Evolutionary conservation across 2,329 filamentous ascomycete species (phyloP), one percentile per base, ranked within the genome.

Genomic region (Setomelanomma holmii): DNA sequence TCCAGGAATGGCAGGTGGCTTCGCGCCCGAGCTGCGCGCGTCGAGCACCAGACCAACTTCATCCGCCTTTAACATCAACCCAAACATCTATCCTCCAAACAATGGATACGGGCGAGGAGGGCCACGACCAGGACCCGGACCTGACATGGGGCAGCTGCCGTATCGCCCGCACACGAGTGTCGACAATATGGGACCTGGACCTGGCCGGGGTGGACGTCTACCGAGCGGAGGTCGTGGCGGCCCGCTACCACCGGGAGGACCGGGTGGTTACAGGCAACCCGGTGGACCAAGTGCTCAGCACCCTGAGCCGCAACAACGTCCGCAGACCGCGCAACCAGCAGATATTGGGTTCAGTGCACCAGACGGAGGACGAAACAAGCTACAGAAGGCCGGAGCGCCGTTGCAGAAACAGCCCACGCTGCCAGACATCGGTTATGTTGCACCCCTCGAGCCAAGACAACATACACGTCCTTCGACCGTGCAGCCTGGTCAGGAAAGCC

Each of bases 51-150:
- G 82, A 75, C 66, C 79, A 36, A 41, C 49, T 14, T 76, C 71
- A 12, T n/a, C n/a, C n/a, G 80, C 82, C 4, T 84, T 84, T 70
- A 79, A 79, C 40, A 75, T 84, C 54, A 78, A 78, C 55, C 78
- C 80, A 4, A 74, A 79, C 24, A 55, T 76, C 4, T 82, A 68
- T 42, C 59, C 62, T 41, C 34, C 63, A 7, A 67, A 68, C 33
- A 64, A 71, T 49, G 61, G 61, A 2, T 68, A 69, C 38, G 68
- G 68, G 21, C 64, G 71, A 21, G 65, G 68, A 11, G 63, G 66
- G 30, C 52, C 59, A 22, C 66, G 64, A 34, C 65, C 67, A 34
- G 63, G 64, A 27, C 60, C 60, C 27, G 68, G 63, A 22, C 49
- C 48, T 7, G 63, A 72, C 27, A 62, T 68, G 51, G 67, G 61